A percentile compares a stretch with the other conserved stretches of the same genome.
These are phyloP conservation scores for Zopfia rhizophila DNA, from an alignment of 2,329 filamentous ascomycete genomes.

Conservation along the genomic window DNA sequence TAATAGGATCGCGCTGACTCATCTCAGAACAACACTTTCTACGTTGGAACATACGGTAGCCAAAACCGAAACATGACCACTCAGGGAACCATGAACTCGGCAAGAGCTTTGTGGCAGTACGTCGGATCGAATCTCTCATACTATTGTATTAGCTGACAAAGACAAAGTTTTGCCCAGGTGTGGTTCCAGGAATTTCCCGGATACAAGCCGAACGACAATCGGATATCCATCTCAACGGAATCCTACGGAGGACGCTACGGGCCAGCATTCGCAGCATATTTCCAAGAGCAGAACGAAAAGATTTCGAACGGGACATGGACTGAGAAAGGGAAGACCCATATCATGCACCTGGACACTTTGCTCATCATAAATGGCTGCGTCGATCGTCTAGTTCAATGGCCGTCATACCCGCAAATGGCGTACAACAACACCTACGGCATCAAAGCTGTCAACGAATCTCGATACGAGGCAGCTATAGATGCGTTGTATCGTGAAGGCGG, in stretches of 20 bases:
- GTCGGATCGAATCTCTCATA: neutral
- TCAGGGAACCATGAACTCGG: slow-evolving; percentile 63
- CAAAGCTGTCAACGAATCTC: slow-evolving; percentile 59
- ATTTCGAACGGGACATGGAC: slow-evolving; percentile 57
- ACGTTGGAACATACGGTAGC: slow-evolving; percentile 63
- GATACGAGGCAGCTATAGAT: slow-evolving; percentile 58
- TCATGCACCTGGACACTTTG: slow-evolving; percentile 61
- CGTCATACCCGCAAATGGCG: slow-evolving; percentile 61
- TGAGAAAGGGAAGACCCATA: slow-evolving; percentile 46
- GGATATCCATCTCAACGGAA: slow-evolving; percentile 61
- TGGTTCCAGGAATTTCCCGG: slow-evolving; percentile 72
- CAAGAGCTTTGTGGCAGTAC: slow-evolving; percentile 65
- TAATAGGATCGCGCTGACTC: neutral
- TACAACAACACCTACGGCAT: slow-evolving; percentile 71
- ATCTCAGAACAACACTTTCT: slow-evolving; percentile 56
- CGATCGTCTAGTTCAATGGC: slow-evolving; percentile 61
- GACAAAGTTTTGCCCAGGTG: slow-evolving; percentile 64
- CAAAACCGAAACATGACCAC: slow-evolving; percentile 56
- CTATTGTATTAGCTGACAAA: too few species aligned
- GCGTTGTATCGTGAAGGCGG: slow-evolving; percentile 60
- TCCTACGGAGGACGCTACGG: slow-evolving; percentile 69
- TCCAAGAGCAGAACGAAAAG: slow-evolving; percentile 66
- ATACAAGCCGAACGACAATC: slow-evolving; percentile 68
- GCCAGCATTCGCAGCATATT: slow-evolving; percentile 65
- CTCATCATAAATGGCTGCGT: slow-evolving; percentile 68